Base-by-base conservation (phyloP, 2,329 filamentous ascomycete genomes). In the Scedosporium aurantiacum region DNA sequence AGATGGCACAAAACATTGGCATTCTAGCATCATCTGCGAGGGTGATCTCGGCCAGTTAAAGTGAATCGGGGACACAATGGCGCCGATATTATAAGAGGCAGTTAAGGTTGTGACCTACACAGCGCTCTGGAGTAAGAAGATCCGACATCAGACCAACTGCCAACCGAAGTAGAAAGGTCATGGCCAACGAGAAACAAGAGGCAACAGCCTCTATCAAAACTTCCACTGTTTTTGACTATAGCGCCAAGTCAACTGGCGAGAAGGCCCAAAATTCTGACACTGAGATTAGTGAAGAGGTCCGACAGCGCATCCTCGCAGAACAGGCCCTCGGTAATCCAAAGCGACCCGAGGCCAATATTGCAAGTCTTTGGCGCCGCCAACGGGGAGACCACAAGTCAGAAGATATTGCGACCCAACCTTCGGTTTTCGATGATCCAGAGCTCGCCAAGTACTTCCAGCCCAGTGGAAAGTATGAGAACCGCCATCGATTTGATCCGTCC, bases 391-490 rank as follows among this genome's bases (percentile, higher is more conserved):
- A 59, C 12, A 64, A 67, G 55, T 59, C 66, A 7, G 61, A 67
- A 21, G 64, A 66, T 32, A 68, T 72, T 40, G 74, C 75, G n/a
- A 73, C 70, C 0, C 68, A 78, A 63, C 75, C 73, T 4, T 79
- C 76, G 2, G 76, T 79, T 5, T 79, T 71, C 57, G 77, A 79
- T 47, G 72, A 78, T 57, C 72, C 74, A 0, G 72, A 75, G 3
- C 67, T 72, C 2, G 74, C 71, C 8, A 72, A 73, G 28, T 76
- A 78, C 64, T 70, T 67, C 57, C 63, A 68, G 43, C 69, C 68
- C 1, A 64, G 63, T 2, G 65, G 67, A n/a, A 66, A 69, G 37
- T 72, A 72, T 45, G 71, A 73, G 62, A 73, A 73, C 55, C 61
- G 65, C 1, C 70, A 71, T 54, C 68, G 71, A 2, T 73, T 73